Base-by-base conservation (phyloP, 176 grass and related monocot genomes). In the Rhipidocladum racemiflorum region DNA sequence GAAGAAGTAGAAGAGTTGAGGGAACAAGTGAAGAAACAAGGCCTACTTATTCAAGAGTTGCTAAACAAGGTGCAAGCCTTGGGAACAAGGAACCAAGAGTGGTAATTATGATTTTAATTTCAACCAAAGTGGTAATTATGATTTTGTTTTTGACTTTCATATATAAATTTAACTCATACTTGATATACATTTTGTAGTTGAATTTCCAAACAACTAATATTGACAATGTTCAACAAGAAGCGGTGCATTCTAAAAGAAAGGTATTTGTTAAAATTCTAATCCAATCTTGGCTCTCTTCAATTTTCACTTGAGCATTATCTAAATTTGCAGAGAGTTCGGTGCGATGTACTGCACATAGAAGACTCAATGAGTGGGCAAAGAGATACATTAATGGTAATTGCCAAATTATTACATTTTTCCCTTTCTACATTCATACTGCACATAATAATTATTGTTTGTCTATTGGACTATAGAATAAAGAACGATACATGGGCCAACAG, bases 301-400 rank as follows among this genome's bases (percentile, higher is more conserved):
- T 53, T 21, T n/a, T 53, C 17, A 2, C 50, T 53, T 53, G 1
- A 21, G 5, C 50, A 53, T 7, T 53, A 53, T 53, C 5, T 20
- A 21, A 53, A 0, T 53, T 7, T 21, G 50, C 0, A 53, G 18
- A 53, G 50, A 53, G 50, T 53, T 53, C 0, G 21, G 17, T 21
- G 50, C 0, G 0, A 53, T 53, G 5, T 0, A 20, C 16, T 0
- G 3, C 2, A 53, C 21, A 17, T 2, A 20, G 0, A 53, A 21
- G 17, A 20, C 16, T 7, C 2, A 20, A 8, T 21, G 1, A 7
- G 17, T 53, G 50, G 18, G 18, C 5, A 7, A 20, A 6, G 6
- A 53, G 1, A 53, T 18, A 21, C 17, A 53, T 20, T 53, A 21
- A 53, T 6, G 50, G 18, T 53, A 51, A 20, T 6, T 20, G 0